Conservation (phyloP, 768 basidiomycete species). For the Russula sp. region DNA sequence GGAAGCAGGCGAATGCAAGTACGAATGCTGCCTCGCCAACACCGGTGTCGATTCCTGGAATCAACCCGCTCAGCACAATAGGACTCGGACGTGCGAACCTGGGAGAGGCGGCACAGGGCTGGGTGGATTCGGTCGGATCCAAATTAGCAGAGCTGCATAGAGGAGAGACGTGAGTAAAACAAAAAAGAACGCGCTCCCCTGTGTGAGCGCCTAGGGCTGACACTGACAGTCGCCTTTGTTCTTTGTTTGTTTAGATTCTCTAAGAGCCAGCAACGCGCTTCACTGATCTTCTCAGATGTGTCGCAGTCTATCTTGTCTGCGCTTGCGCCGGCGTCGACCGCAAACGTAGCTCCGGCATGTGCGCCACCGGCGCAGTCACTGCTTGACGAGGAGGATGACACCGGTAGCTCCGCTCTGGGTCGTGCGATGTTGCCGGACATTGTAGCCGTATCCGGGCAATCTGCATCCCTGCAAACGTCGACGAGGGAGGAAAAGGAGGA, state of each 20-base stretch:
- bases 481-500: constrained; percentile 12
- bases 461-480: neutral
- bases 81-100: constrained; percentile 32
- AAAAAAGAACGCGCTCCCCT: neutral
- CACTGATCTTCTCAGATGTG: constrained; percentile 61
- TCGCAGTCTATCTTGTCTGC: constrained; percentile 51
- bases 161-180: constrained; percentile 50
- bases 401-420: constrained; percentile 10
- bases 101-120: constrained; percentile 40
- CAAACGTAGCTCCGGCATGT: constrained; percentile 27
- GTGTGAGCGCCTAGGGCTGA: constrained; percentile 5
- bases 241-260: constrained; percentile 47
- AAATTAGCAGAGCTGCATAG: constrained; percentile 50
- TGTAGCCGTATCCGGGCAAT: neutral
- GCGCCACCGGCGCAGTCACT: constrained; percentile 15
- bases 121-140: constrained; percentile 52
- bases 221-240: too few relatives aligned
- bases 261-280: constrained; percentile 67
- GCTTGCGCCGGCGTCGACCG: constrained; percentile 32
- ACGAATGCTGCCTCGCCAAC: constrained; percentile 37
- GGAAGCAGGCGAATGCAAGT: constrained; percentile 27
- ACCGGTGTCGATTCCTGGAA: constrained; percentile 44
- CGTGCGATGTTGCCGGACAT: constrained; percentile 8
- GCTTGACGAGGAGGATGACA: constrained; percentile 24
- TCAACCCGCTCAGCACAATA: constrained; percentile 36